phyloP scores from a whole-genome alignment of 2,329 filamentous ascomycete genomes.

The Xylaria digitata region DNA sequence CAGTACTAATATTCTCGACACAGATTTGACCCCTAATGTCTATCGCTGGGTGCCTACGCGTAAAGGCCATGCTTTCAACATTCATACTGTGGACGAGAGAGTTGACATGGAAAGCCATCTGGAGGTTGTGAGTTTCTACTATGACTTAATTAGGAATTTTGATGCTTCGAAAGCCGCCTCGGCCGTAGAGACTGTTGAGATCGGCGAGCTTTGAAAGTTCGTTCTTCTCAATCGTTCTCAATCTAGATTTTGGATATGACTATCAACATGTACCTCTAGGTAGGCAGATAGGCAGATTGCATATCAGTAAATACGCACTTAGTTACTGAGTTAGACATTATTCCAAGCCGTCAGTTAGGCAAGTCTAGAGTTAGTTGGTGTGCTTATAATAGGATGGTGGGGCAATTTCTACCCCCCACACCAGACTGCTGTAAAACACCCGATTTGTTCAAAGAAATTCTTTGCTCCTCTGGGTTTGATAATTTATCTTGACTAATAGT shows the following conservation, averaged over 20 bases:
- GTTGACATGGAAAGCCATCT: conserved; percentile 55
- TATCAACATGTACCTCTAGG: too few relatives aligned
- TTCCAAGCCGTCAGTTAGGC: too few relatives aligned
- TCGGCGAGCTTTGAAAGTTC: conserved; percentile 41
- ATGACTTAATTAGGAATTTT: conserved; percentile 54
- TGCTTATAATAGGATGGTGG: too few relatives aligned
- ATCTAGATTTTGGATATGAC: too few relatives aligned
- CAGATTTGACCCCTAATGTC: conserved; percentile 52
- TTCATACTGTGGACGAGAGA: conserved; percentile 55
- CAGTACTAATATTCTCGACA: conserved; percentile 19
- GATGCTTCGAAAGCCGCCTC: conserved; percentile 45
- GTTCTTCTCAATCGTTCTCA: background rate
- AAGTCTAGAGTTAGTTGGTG: too few relatives aligned
- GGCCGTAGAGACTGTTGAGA: conserved; percentile 11
- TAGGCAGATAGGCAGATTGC: too few relatives aligned
- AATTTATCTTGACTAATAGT: background rate
- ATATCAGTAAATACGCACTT: too few relatives aligned
- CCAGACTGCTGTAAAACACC: conserved; percentile 17
- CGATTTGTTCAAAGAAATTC: conserved; percentile 26
- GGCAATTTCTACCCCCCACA: conserved; percentile 16
- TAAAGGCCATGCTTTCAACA: conserved; percentile 48
- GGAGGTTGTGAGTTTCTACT: conserved; percentile 54
- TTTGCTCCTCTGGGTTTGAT: background rate
- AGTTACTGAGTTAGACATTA: too few relatives aligned
- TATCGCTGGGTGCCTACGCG: conserved; percentile 55